Evolutionary conservation across 2,329 filamentous ascomycete genomes (phyloP).

Genomic region (Colletotrichum agaves): DNA sequence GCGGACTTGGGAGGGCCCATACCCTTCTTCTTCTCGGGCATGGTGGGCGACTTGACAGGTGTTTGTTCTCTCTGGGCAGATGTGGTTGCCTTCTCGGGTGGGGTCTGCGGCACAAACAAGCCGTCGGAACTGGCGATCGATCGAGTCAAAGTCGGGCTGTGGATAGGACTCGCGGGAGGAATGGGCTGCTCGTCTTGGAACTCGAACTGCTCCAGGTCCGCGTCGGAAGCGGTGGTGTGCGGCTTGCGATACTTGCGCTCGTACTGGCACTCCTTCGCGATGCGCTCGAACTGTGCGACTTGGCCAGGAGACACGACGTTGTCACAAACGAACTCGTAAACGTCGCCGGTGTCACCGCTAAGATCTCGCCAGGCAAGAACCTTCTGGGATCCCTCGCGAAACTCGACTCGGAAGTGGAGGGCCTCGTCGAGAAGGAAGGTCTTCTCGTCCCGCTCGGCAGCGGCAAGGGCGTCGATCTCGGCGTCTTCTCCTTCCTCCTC

Average conservation of each 20-base stretch:
- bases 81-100: constrained; percentile 60
- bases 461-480: constrained; percentile 76
- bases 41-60: constrained; percentile 44
- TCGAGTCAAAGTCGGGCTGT: constrained; percentile 65
- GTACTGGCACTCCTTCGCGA: constrained; percentile 94
- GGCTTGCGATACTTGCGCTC: constrained; percentile 91
- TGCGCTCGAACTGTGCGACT: constrained; percentile 82
- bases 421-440: constrained; percentile 94
- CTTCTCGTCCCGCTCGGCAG: constrained; percentile 92
- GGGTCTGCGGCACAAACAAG: constrained; percentile 52
- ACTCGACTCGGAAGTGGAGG: constrained; percentile 86
- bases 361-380: constrained; percentile 95
- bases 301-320: constrained; percentile 74
- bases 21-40: constrained; percentile 46
- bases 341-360: constrained; percentile 90
- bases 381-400: constrained; percentile 81
- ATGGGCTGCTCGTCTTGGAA: constrained; percentile 76
- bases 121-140: constrained; percentile 69
- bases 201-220: constrained; percentile 84
- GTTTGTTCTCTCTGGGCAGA: constrained; percentile 55
- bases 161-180: constrained; percentile 70
- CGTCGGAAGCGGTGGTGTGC: constrained; percentile 81
- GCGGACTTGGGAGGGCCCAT: constrained; percentile 63
- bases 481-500: constrained; percentile 90
- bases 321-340: constrained; percentile 99